Percentiles rank a stretch among this genome's conserved stretches.
Evolutionary conservation across 495 filamentous ascomycete genomes (phyloP).

Genomic region (Penicillium lagena): DNA sequence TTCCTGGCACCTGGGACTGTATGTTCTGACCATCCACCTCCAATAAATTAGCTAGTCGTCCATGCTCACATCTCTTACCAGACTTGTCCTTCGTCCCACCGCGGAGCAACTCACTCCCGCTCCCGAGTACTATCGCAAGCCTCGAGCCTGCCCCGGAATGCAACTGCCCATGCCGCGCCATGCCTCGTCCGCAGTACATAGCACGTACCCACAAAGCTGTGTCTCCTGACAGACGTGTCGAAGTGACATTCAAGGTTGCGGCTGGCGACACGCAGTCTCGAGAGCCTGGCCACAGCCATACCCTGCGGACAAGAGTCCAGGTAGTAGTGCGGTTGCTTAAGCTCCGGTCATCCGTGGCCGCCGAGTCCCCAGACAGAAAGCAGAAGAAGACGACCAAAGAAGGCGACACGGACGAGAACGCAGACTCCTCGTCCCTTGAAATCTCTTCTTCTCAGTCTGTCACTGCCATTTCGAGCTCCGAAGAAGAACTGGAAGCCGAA

Average conservation of each 20-base stretch:
- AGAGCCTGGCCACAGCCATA: background rate
- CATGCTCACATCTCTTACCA: background rate
- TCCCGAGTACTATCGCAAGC: background rate
- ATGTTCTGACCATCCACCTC: too few relatives aligned
- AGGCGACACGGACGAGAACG: too few relatives aligned
- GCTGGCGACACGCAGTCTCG: background rate
- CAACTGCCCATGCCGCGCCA: background rate
- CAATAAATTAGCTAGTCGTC: too few relatives aligned
- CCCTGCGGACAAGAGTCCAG: conserved; percentile 5
- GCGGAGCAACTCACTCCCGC: background rate
- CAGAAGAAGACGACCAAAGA: conserved; percentile 1
- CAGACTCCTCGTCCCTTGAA: background rate
- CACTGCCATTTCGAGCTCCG: too few relatives aligned
- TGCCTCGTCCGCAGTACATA: background rate
- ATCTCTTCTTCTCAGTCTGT: background rate
- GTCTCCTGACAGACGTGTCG: background rate
- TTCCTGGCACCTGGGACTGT: too few relatives aligned
- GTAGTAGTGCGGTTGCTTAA: conserved; percentile 10
- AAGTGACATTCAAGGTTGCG: conserved; percentile 3
- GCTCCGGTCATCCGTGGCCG: conserved; percentile 5
- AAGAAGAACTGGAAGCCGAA: background rate
- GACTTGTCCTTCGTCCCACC: background rate
- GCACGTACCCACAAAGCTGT: background rate
- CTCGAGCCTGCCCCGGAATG: background rate
- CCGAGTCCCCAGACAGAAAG: background rate